Evolutionary conservation across 2,329 filamentous ascomycete species (phyloP).

Genomic region (Cladosporium oxysporum): DNA sequence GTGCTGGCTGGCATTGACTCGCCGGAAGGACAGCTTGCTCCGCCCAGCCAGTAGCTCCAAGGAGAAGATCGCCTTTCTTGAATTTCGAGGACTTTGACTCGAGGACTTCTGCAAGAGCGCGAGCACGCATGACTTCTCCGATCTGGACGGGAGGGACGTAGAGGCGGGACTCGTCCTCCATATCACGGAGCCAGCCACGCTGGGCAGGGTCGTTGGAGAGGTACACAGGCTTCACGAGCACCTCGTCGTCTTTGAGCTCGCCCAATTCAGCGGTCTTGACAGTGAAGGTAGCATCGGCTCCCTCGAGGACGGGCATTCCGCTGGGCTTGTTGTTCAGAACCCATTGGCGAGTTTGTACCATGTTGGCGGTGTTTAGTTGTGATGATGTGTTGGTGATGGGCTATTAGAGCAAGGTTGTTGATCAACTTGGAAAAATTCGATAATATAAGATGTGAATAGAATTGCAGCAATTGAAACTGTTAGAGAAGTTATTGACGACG

Average conservation of each 20-base stretch:
- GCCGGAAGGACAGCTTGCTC: slow-evolving; percentile 46
- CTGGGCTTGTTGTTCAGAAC: slow-evolving; percentile 45
- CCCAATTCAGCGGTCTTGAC: slow-evolving; percentile 37
- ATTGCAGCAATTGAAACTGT: background rate
- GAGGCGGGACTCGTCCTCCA: slow-evolving; percentile 44
- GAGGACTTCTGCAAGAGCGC: slow-evolving; percentile 42
- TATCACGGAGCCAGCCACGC: slow-evolving; percentile 51
- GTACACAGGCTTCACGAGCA: slow-evolving; percentile 50
- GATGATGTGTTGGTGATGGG: background rate
- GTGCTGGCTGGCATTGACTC: slow-evolving; percentile 28
- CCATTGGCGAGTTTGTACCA: slow-evolving; percentile 41
- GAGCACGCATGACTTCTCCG: slow-evolving; percentile 43
- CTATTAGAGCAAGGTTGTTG: background rate
- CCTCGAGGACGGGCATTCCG: slow-evolving; percentile 39
- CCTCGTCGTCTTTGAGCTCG: slow-evolving; percentile 41
- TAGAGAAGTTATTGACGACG: background rate
- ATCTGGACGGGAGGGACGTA: slow-evolving; percentile 49
- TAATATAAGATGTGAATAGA: background rate
- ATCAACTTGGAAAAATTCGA: background rate
- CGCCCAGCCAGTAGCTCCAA: slow-evolving; percentile 41
- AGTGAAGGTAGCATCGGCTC: slow-evolving; percentile 44
- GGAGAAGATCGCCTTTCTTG: slow-evolving; percentile 41
- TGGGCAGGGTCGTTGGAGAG: slow-evolving; percentile 58
- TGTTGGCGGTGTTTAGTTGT: slow-evolving; percentile 5
- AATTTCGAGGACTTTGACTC: slow-evolving; percentile 38